These are phyloP conservation scores for Polyplosphaeria fusca DNA, from an alignment of 495 filamentous ascomycete genomes.

Conservation along the genomic window DNA sequence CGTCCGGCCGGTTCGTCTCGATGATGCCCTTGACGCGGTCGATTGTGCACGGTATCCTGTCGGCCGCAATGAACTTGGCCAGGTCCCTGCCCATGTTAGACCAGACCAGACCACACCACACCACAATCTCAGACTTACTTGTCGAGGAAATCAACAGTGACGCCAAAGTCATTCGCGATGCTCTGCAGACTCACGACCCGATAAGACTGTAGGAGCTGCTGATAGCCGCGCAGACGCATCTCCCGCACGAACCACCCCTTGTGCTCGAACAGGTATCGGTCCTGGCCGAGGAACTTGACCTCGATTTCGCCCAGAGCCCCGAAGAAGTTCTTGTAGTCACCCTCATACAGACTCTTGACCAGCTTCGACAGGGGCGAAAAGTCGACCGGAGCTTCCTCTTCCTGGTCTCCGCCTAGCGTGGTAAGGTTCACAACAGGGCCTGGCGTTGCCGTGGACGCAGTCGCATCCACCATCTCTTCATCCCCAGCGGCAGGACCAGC, in stretches of 20 bases:
- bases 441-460: conserved; percentile 51
- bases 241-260: conserved; percentile 94
- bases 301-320: conserved; percentile 85
- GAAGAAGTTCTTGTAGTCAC: conserved; percentile 92
- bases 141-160: conserved; percentile 92
- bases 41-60: conserved; percentile 91
- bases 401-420: conserved; percentile 71
- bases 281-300: conserved; percentile 87
- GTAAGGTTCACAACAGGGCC: conserved; percentile 74
- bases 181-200: conserved; percentile 90
- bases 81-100: conserved; percentile 63
- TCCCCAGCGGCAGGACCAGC: conserved; percentile 75
- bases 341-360: conserved; percentile 85
- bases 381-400: conserved; percentile 72
- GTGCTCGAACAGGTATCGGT: conserved; percentile 92
- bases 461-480: conserved; percentile 71
- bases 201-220: conserved; percentile 96
- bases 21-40: conserved; percentile 97
- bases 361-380: conserved; percentile 78
- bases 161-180: conserved; percentile 95
- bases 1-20: conserved; percentile 94
- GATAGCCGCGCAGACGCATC: conserved; percentile 93
- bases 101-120: too few species aligned
- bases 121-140: conserved; percentile 54
- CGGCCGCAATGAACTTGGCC: conserved; percentile 92